phyloP scores from a whole-genome alignment of 306 rosid species.

The Delonix regia region DNA sequence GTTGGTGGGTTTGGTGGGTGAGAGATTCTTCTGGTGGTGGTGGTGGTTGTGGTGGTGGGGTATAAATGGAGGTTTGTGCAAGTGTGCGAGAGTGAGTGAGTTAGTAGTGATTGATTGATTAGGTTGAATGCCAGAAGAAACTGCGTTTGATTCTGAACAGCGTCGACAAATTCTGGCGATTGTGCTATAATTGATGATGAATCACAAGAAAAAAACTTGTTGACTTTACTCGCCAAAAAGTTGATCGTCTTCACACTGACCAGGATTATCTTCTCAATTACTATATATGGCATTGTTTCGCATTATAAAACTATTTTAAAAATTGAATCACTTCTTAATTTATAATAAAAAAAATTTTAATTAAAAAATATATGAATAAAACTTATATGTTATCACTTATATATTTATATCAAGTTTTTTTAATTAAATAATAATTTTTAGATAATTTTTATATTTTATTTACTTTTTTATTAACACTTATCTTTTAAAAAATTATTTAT shows the following conservation, averaged over 20 bases:
- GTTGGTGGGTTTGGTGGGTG: not conserved
- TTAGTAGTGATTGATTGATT: not conserved
- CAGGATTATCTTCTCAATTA: not conserved
- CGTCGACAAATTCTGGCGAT: not conserved
- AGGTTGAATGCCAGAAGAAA: not conserved
- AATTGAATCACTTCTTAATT: no score
- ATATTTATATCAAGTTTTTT: no score
- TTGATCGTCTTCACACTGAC: not conserved
- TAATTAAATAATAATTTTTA: no score
- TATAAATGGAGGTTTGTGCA: not conserved
- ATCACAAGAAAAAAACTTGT: not conserved
- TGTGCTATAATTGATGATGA: not conserved
- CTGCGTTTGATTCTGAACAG: not conserved
- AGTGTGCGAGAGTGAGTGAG: not conserved
- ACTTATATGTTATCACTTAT: no score
- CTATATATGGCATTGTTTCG: no score
- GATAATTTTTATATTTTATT: no score
- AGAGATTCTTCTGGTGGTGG: not conserved
- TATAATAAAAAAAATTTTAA: no score
- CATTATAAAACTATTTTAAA: no score
- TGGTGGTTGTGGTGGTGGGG: constrained; percentile 2
- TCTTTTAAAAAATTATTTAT: no score
- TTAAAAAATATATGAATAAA: no score
- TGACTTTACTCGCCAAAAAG: not conserved
- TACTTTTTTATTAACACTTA: no score